Evolutionary conservation across 306 rosid species (phyloP).

Genomic region (Senna tora): DNA sequence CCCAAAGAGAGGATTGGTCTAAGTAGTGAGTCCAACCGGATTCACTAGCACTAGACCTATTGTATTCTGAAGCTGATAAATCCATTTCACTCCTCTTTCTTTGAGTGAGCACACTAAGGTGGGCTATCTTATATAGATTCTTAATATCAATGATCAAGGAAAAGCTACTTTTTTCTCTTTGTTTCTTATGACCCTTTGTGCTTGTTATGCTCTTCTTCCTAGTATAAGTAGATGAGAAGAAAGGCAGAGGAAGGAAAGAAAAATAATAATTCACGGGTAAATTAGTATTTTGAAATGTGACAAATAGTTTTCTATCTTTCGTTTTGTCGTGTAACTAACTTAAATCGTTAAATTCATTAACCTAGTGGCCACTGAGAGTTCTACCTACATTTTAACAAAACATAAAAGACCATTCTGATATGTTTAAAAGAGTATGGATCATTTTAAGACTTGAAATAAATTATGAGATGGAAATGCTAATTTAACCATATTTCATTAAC

Average conservation of each 20-base stretch:
- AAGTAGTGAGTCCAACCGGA: constrained; percentile 95
- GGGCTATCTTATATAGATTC: constrained; percentile 12
- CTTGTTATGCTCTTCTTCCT: constrained; percentile 30
- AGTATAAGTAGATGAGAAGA: constrained; percentile 35
- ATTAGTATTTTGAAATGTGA: too few species aligned
- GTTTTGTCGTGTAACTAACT: too few species aligned
- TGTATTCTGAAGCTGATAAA: constrained; percentile 62
- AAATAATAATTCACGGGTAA: constrained; percentile 2
- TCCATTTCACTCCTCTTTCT: constrained; percentile 51
- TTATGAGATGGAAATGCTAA: too few species aligned
- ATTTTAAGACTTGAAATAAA: too few species aligned
- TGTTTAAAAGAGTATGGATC: too few species aligned
- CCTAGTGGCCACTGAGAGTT: too few species aligned
- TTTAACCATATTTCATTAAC: constrained; percentile 12
- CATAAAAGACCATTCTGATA: too few species aligned
- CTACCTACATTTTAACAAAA: too few species aligned
- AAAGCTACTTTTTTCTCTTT: constrained; percentile 26
- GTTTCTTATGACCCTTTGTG: constrained; percentile 27
- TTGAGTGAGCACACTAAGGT: constrained; percentile 19
- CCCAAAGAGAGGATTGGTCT: constrained; percentile 65
- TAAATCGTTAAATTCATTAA: too few species aligned
- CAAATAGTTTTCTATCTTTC: too few species aligned
- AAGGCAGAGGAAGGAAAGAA: constrained; percentile 7
- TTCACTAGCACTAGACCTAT: constrained; percentile 70
- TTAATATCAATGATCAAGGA: constrained; percentile 31